Conservation (phyloP, 441 rosid genomes). For the Syzygium syzygioides region DNA sequence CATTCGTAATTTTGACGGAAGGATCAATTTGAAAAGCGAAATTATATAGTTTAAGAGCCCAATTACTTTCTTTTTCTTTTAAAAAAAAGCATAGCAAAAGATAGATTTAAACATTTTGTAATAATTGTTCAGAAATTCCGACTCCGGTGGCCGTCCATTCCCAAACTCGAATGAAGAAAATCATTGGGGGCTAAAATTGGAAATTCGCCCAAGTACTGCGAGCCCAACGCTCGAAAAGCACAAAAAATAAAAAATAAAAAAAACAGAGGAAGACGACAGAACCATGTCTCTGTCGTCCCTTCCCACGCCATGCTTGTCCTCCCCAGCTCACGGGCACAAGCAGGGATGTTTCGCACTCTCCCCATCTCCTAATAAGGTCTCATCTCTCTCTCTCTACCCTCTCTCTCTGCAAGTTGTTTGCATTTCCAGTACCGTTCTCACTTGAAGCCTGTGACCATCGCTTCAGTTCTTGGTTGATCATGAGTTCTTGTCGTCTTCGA, state of each 20-base stretch:
- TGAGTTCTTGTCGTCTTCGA: not conserved
- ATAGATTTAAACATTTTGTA: too few species aligned
- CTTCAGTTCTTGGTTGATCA: not conserved
- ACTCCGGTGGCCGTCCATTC: too few species aligned
- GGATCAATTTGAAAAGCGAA: fast-evolving
- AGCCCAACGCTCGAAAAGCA: not conserved
- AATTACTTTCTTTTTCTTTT: not conserved
- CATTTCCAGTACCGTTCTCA: not conserved
- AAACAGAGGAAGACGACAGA: not conserved
- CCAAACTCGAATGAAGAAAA: too few species aligned
- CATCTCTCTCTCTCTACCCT: not conserved
- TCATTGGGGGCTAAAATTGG: not conserved
- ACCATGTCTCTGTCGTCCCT: too few species aligned
- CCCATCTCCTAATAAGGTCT: not conserved
- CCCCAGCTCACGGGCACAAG: not conserved
- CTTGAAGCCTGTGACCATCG: not conserved
- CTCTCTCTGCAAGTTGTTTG: not conserved
- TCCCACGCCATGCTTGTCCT: too few species aligned
- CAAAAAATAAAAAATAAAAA: too few species aligned
- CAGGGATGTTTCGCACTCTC: not conserved
- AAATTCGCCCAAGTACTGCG: not conserved
- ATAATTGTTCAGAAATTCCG: too few species aligned
- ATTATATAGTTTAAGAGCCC: fast-evolving
- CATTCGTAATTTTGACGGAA: not conserved
- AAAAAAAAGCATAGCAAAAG: too few species aligned